These are phyloP conservation scores for Harringtonia aguacate DNA, from an alignment of 2,329 filamentous ascomycete genomes.

Conservation along the genomic window DNA sequence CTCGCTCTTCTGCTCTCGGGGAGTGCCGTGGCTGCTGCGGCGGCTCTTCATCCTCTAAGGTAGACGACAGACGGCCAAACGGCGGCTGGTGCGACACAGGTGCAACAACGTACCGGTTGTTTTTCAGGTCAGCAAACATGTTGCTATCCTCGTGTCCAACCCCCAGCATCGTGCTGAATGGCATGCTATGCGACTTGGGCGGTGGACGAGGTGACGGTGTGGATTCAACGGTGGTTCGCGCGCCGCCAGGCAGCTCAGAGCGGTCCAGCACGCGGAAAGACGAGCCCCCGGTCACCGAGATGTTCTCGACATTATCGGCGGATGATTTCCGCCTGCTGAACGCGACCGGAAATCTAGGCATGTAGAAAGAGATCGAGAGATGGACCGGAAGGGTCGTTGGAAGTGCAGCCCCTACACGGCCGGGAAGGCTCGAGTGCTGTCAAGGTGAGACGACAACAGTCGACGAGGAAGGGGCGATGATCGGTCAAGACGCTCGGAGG, in stretches of 20 bases:
- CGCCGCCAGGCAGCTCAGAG: constrained; percentile 29
- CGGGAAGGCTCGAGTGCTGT: neutral
- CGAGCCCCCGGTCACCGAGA: constrained; percentile 28
- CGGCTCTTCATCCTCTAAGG: neutral
- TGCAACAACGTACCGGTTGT: constrained; percentile 37
- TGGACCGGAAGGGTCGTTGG: neutral
- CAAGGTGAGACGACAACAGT: no score
- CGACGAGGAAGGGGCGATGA: no score
- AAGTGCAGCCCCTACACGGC: neutral
- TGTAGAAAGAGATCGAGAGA: constrained; percentile 26
- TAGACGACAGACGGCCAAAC: neutral
- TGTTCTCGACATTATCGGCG: constrained; percentile 44
- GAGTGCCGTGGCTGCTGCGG: neutral
- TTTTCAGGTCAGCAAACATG: constrained; percentile 46
- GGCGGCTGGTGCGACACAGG: constrained; percentile 1
- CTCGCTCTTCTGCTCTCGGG: neutral
- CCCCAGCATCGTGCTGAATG: constrained; percentile 28
- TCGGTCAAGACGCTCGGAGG: neutral
- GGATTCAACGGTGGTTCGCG: constrained; percentile 37
- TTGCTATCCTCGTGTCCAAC: constrained; percentile 34
- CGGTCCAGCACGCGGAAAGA: constrained; percentile 51
- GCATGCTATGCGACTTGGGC: constrained; percentile 24
- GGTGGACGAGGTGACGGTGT: constrained; percentile 29
- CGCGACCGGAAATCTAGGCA: constrained; percentile 52
- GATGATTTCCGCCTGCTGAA: constrained; percentile 51